Percentiles rank a stretch among this genome's conserved stretches.
These are phyloP conservation scores for Lentinula sp. DNA, from an alignment of 768 basidiomycete genomes.

Conservation along the genomic window DNA sequence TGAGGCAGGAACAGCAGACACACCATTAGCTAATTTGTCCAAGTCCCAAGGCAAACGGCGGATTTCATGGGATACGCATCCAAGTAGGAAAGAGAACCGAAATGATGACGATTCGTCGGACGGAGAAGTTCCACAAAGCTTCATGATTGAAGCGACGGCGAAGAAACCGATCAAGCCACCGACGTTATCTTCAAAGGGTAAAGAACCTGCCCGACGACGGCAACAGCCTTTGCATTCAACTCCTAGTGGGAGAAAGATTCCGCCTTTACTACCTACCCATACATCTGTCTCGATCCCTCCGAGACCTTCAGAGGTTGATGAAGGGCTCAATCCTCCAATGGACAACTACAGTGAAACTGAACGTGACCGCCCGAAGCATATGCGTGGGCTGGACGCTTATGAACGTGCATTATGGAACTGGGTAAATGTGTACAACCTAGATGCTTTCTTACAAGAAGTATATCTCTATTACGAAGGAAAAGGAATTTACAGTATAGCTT, in stretches of 20 bases:
- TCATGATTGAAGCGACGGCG: conserved; percentile 75
- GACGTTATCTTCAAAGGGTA: conserved; percentile 20
- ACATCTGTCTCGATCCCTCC: conserved; percentile 47
- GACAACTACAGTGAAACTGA: not conserved
- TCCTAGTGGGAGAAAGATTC: conserved; percentile 29
- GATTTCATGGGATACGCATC: conserved; percentile 58
- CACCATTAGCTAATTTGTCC: conserved; percentile 18
- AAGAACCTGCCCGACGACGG: conserved; percentile 22
- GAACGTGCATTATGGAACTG: conserved; percentile 97
- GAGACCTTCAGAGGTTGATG: conserved; percentile 58
- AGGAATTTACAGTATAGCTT: conserved; percentile 91
- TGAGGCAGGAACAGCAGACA: conserved; percentile 48
- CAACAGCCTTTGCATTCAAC: conserved; percentile 50
- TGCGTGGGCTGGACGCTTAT: conserved; percentile 73
- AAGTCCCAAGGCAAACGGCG: conserved; percentile 42
- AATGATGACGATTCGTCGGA: conserved; percentile 61
- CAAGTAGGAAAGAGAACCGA: conserved; percentile 65
- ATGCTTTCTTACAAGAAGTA: conserved; percentile 91
- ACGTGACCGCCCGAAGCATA: conserved; percentile 27
- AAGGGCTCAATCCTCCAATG: conserved; percentile 14
- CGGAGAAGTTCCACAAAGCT: conserved; percentile 80
- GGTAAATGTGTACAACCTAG: conserved; percentile 98
- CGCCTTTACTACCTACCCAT: conserved; percentile 31
- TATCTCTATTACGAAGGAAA: conserved; percentile 97
- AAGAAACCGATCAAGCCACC: conserved; percentile 27